phyloP scores from a whole-genome alignment of 108 stramenopile genomes.

The Nitzschia palea region DNA sequence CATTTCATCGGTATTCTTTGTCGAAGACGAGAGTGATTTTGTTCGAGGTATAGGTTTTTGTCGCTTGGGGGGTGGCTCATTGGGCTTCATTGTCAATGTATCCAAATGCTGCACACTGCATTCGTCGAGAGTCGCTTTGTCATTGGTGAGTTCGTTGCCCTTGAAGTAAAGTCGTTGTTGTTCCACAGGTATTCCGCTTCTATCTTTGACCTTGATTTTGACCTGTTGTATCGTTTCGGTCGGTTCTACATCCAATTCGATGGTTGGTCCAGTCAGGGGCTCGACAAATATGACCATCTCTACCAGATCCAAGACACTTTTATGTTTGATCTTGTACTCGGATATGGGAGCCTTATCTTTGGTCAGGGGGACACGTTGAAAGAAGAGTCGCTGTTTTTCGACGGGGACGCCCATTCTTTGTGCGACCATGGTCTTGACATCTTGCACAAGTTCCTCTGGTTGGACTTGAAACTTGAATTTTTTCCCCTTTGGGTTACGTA shows the following conservation, averaged over 20 bases:
- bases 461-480: slow-evolving; percentile 20
- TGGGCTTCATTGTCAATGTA: slow-evolving; percentile 7
- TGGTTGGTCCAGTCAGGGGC: slow-evolving; percentile 86
- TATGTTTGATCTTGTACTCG: slow-evolving; percentile 20
- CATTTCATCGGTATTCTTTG: slow-evolving; percentile 3
- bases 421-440: slow-evolving; percentile 21
- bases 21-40: neutral
- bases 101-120: slow-evolving; percentile 21
- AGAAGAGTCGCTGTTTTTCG: slow-evolving; percentile 19
- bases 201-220: slow-evolving; percentile 23
- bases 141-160: slow-evolving; percentile 9
- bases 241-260: slow-evolving; percentile 36
- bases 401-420: slow-evolving; percentile 6
- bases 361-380: slow-evolving; percentile 7
- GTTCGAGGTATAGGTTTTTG: neutral
- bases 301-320: slow-evolving; percentile 20
- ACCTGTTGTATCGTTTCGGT: slow-evolving; percentile 15
- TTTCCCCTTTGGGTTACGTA: slow-evolving; percentile 16
- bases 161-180: slow-evolving; percentile 21
- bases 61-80: neutral
- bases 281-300: slow-evolving; percentile 85
- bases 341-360: slow-evolving; percentile 9
- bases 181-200: slow-evolving; percentile 6
- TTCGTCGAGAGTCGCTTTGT: slow-evolving; percentile 5
- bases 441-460: slow-evolving; percentile 23